Base-by-base conservation (phyloP, 352 stramenopile species). In the Pythium biforme region DNA sequence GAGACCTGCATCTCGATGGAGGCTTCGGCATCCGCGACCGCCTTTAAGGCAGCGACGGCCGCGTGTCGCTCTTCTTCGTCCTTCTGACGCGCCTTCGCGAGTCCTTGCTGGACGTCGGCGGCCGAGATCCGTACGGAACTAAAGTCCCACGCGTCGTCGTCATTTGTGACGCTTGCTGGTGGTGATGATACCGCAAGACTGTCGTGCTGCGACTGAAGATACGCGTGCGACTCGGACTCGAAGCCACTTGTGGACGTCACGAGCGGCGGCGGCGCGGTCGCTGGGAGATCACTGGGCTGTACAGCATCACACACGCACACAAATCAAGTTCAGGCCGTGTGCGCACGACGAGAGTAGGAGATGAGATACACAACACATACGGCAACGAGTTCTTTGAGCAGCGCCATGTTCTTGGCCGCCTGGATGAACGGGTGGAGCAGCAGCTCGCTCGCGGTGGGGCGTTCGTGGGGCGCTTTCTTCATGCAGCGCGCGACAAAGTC, bases 401-500 rank as follows among this genome's bases (percentile, higher is more conserved):
- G 76, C 19, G 84, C 83, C 29, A 94, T 75, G 53, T 84, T 75
- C 54, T 88, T 90, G 33, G 85, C 74, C 15, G 73, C 72, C 15
- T 70, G 71, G 39, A 96, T 95, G 54, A 95, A 95, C n/a, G 87
- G 83, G 48, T 97, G 90, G 20, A 79, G 41, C 1, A 98, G 76
- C 60, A 98, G 69, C 53, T 97, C 88, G 3, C 67, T 68, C 0
- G 90, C 88, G 14, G 84, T 92, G 17, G 92, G 86, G 47, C 95
- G 86, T 22, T 93, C 77, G 1, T 92, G 79, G 0, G 93, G 88
- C 9, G 82, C 66, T 56, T 98, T 98, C 31, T 87, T 74, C 45
- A 98, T 71, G 63, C 93, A 98, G 33, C 70, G 66, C 1, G 74
- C 74, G 14, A 98, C 80, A 70, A 98, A 98, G 67, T 98, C 83